These are phyloP conservation scores for Neonectria sp. DNA, from an alignment of 2,329 filamentous ascomycete genomes.

Conservation along the genomic window DNA sequence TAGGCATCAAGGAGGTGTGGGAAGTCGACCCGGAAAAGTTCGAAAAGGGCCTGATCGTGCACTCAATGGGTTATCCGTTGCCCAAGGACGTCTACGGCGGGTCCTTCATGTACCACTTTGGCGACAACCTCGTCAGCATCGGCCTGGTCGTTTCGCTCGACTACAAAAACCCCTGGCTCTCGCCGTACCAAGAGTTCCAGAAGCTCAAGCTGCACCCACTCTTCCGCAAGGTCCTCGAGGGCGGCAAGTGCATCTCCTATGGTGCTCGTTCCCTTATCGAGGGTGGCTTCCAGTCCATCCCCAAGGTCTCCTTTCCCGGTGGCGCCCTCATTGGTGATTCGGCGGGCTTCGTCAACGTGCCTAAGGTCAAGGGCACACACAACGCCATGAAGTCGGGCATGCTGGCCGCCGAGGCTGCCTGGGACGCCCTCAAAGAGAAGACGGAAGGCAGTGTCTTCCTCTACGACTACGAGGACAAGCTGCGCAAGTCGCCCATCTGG, in stretches of 20 bases:
- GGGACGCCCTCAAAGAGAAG: conserved; percentile 75
- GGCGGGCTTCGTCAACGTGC: conserved; percentile 96
- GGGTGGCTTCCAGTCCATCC: conserved; percentile 97
- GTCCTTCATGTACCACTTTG: conserved; percentile 99
- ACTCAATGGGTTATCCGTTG: conserved; percentile 94
- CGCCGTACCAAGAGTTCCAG: conserved; percentile 96
- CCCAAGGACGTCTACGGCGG: conserved; percentile 93
- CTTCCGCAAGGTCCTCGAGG: conserved; percentile 89
- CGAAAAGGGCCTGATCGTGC: conserved; percentile 85
- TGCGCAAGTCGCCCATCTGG: conserved; percentile 92
- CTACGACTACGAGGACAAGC: conserved; percentile 92
- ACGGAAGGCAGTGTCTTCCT: conserved; percentile 84
- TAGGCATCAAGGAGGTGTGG: conserved; percentile 98
- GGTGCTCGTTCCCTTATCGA: conserved; percentile 93
- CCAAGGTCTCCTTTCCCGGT: conserved; percentile 95
- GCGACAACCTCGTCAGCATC: conserved; percentile 94
- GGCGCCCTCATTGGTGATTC: conserved; percentile 97
- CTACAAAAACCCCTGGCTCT: conserved; percentile 97
- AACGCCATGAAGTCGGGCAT: conserved; percentile 98
- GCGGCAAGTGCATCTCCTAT: conserved; percentile 97
- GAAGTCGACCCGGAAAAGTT: conserved; percentile 96
- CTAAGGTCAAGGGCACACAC: conserved; percentile 98
- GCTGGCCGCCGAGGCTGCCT: conserved; percentile 93
- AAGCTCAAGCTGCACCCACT: conserved; percentile 98
- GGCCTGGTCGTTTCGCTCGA: conserved; percentile 94